Percentiles rank a stretch among this genome's conserved stretches.
Evolutionary conservation across 371 early-diverging fungal genomes (phyloP).

Genomic region (Mortierella sp.): DNA sequence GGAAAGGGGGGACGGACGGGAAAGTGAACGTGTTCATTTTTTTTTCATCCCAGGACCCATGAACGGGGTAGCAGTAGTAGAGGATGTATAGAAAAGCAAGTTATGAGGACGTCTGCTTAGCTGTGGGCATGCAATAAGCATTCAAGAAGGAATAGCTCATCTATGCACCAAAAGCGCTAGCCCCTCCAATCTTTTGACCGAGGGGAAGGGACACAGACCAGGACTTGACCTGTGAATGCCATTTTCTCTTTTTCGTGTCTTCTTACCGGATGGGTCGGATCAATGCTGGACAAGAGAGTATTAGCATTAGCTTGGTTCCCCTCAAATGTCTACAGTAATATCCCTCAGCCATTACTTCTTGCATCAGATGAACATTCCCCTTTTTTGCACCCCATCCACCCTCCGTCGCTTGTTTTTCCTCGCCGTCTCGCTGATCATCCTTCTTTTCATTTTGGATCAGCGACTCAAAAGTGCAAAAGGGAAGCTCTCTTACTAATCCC

Average conservation of each 20-base stretch:
- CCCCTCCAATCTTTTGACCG: not conserved
- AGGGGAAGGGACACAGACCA: not conserved
- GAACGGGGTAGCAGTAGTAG: not conserved
- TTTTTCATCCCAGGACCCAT: conserved; percentile 1
- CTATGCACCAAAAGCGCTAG: not conserved
- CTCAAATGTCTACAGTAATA: not conserved
- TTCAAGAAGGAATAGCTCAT: not conserved
- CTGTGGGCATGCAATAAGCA: not conserved
- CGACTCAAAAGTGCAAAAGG: not conserved
- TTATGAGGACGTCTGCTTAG: too few relatives aligned
- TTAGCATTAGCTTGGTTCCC: not conserved
- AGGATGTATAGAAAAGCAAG: not conserved
- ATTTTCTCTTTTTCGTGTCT: not conserved
- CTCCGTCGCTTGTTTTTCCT: not conserved
- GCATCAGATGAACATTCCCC: not conserved
- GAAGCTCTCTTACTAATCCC: not conserved
- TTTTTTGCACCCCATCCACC: not conserved
- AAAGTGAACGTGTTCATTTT: conserved; percentile 1
- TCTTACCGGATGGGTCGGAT: not conserved
- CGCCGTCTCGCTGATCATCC: not conserved
- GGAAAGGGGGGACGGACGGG: not conserved
- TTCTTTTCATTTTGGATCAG: not conserved
- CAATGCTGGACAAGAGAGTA: not conserved
- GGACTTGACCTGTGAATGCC: not conserved
- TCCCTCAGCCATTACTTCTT: not conserved